phyloP scores from a whole-genome alignment of 208 protist species.

The Leishmania tarentolae region DNA sequence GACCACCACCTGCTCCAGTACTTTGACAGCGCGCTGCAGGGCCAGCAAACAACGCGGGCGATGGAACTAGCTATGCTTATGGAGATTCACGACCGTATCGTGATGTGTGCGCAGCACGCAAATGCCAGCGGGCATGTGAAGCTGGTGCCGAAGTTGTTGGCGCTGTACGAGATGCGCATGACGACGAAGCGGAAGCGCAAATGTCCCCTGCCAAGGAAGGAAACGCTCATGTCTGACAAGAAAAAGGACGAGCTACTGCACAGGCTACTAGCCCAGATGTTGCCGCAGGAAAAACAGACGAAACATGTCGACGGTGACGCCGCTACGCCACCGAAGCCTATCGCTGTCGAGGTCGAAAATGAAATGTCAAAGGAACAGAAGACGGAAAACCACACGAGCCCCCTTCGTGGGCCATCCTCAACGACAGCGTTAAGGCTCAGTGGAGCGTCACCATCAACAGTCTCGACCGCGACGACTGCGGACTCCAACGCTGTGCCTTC shows the following conservation, averaged over 20 bases:
- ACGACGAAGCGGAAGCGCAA: constrained; percentile 57
- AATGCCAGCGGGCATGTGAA: constrained; percentile 59
- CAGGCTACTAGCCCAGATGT: constrained; percentile 49
- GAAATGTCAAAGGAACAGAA: neutral
- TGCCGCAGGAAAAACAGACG: constrained; percentile 8
- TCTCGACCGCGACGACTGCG: constrained; percentile 15
- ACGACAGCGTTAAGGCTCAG: neutral
- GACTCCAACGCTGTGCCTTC: constrained; percentile 1
- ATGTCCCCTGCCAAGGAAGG: constrained; percentile 74
- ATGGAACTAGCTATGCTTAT: constrained; percentile 80
- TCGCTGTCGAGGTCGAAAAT: neutral
- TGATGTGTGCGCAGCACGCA: constrained; percentile 64
- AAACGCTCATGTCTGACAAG: constrained; percentile 50
- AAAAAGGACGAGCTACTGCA: constrained; percentile 79
- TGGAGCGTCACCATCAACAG: constrained; percentile 5
- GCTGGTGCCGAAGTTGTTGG: constrained; percentile 73
- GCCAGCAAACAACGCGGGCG: constrained; percentile 75
- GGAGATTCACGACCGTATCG: constrained; percentile 82
- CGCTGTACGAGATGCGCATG: constrained; percentile 72
- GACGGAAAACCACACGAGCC: constrained; percentile 1
- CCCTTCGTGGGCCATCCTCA: neutral
- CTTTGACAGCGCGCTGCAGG: constrained; percentile 63
- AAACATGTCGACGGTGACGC: neutral
- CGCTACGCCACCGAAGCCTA: neutral
- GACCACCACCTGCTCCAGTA: constrained; percentile 79